phyloP scores from a whole-genome alignment of 2,329 filamentous ascomycete species.

The Triangularia setosa region DNA sequence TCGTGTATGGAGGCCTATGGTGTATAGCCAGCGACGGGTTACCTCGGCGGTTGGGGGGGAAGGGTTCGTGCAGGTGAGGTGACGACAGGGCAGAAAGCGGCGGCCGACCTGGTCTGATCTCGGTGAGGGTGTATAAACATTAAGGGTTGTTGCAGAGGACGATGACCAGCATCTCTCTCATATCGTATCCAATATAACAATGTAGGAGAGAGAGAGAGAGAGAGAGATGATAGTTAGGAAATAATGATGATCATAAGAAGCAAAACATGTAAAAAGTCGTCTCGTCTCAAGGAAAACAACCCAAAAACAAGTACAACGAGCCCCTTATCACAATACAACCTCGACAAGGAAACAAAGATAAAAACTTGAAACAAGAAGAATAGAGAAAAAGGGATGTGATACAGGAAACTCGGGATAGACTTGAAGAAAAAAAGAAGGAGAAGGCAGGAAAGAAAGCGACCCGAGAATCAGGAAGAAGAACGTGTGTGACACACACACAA shows the following conservation, averaged over 20 bases:
- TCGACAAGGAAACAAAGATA: slow-evolving; percentile 25
- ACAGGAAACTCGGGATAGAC: slow-evolving; percentile 15
- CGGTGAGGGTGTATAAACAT: slow-evolving; percentile 22
- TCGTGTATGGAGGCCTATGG: slow-evolving; percentile 10
- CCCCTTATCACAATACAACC: slow-evolving; percentile 12
- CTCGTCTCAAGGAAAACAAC: slow-evolving; percentile 5
- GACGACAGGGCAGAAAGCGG: slow-evolving; percentile 4
- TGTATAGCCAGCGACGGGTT: slow-evolving; percentile 6
- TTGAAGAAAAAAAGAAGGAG: slow-evolving; percentile 12
- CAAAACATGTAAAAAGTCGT: slow-evolving; percentile 9
- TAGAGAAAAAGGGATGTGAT: slow-evolving; percentile 25
- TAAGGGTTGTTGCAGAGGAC: slow-evolving; percentile 18
- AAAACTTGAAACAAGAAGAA: slow-evolving; percentile 26
- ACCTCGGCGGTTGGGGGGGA: slow-evolving; percentile 17
- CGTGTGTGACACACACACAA: background rate
- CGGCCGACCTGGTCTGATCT: slow-evolving; percentile 8
- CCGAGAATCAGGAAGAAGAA: slow-evolving; percentile 2
- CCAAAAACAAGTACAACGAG: slow-evolving; percentile 8
- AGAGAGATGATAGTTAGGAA: background rate
- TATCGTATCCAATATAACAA: background rate
- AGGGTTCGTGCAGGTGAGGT: slow-evolving; percentile 7
- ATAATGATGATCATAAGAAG: background rate
- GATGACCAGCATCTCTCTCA: slow-evolving; percentile 29
- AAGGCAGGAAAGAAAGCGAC: slow-evolving; percentile 6
- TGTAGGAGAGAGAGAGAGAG: background rate